A percentile compares a stretch with the other conserved stretches of the same genome.
These are phyloP conservation scores for Pseudocercospora ulei DNA, from an alignment of 2,329 filamentous ascomycete genomes.

Conservation along the genomic window DNA sequence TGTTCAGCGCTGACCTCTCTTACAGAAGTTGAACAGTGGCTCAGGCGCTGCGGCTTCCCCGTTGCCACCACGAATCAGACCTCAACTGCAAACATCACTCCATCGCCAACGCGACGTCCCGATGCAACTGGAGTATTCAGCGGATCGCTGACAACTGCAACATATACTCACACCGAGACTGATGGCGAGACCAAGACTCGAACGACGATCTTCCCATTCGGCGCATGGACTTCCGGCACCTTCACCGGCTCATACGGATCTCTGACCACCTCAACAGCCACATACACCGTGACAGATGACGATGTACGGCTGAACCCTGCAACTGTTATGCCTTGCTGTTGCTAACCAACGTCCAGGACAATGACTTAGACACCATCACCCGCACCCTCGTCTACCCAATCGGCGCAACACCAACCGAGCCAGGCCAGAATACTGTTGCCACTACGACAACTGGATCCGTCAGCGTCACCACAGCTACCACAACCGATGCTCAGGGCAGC, in stretches of 20 bases:
- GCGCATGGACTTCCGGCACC: slow-evolving; percentile 4
- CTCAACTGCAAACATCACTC: not conserved
- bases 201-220: slow-evolving; percentile 4
- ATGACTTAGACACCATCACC: slow-evolving; percentile 6
- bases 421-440: slow-evolving; percentile 1
- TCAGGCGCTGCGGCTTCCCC: slow-evolving; percentile 4
- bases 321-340: not conserved
- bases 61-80: not conserved
- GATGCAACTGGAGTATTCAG: slow-evolving; percentile 7
- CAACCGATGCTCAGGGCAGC: not conserved
- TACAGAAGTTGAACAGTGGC: slow-evolving; percentile 9
- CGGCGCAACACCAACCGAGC: slow-evolving; percentile 2
- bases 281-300: slow-evolving; percentile 2
- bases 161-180: slow-evolving; percentile 7
- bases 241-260: slow-evolving; percentile 7
- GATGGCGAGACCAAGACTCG: slow-evolving; percentile 6
- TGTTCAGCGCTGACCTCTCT: slow-evolving; percentile 7
- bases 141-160: slow-evolving; percentile 5
- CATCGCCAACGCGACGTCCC: slow-evolving; percentile 1
- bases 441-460: not conserved
- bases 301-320: not conserved
- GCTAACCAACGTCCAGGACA: not conserved
- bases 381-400: slow-evolving; percentile 6
- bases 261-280: slow-evolving; percentile 7
- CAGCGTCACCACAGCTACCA: slow-evolving; percentile 5